Base-by-base conservation (phyloP, 2,329 filamentous ascomycete genomes). In the Phyllosticta citribraziliensis region DNA sequence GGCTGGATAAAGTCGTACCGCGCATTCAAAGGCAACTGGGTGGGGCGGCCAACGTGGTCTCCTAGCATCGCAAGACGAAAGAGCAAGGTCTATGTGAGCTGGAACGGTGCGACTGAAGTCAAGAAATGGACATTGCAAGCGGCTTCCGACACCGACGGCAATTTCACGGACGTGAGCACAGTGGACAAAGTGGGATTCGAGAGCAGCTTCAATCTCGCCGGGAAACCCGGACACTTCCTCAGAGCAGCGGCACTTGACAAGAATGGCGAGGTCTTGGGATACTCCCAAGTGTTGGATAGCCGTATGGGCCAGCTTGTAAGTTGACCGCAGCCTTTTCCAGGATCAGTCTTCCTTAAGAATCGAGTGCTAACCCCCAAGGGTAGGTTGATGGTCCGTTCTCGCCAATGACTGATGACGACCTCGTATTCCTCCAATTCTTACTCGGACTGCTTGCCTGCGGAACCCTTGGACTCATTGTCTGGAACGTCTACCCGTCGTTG, bases 121-220 rank as follows among this genome's bases (percentile, higher is more conserved):
- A 62, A 65, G 25, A 57, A 24, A 5, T 70, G 68, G 69, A 54
- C 54, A 12, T 62, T 76, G 17, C 70, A 73, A 51, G 66, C 63
- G 24, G 58, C 40, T 5, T 27, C 58, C 17, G 25, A 52, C 5
- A 54, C 47, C 22, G 53, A 50, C 69, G 2, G 68, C 81, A 17
- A 71, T 80, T 57, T 19, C 11, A 78, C 76, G 20, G 82, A 76
- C 73, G 78, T 81, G 12, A 76, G 78, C 12, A 74, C 73, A 12
- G 30, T 62, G 10, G 19, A 20, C 30, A 62, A 62, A 17, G 22
- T n/a, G 12, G 52, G 60, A 9, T 62, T 62, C 51, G 60, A 62
- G 35, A 40, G 24, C 33, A 22, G n/a, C 19, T 47, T 62, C 27
- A 24, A 50, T 19, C 20, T 57, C n/a, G 33, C 25, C 9, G 56